These are phyloP conservation scores for Mycena vulgaris DNA, from an alignment of 768 basidiomycete genomes.

Conservation along the genomic window DNA sequence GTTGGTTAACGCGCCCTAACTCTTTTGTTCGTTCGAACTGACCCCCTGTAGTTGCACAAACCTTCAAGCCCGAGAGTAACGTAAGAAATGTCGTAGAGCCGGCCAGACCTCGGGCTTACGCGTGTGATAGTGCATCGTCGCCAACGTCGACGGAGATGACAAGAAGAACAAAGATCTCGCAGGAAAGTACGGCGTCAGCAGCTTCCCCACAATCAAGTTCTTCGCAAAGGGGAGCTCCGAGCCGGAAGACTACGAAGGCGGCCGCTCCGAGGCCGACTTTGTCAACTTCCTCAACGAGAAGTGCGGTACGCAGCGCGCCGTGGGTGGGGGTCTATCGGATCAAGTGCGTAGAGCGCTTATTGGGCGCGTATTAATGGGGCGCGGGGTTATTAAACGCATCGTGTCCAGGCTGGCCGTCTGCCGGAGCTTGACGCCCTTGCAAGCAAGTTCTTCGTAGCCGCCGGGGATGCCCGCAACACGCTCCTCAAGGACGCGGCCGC, in stretches of 20 bases:
- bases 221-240: slow-evolving; percentile 83
- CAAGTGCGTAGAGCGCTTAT: slow-evolving; percentile 57
- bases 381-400: slow-evolving; percentile 22
- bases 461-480: slow-evolving; percentile 68
- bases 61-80: slow-evolving; percentile 83
- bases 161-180: slow-evolving; percentile 82
- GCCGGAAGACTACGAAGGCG: slow-evolving; percentile 77
- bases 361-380: slow-evolving; percentile 19
- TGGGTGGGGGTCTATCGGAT: slow-evolving; percentile 86
- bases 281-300: slow-evolving; percentile 86
- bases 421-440: slow-evolving; percentile 85
- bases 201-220: slow-evolving; percentile 97
- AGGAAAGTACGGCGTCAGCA: slow-evolving; percentile 76
- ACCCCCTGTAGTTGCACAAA: slow-evolving; percentile 72
- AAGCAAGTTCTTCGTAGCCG: slow-evolving; percentile 77
- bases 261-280: slow-evolving; percentile 82
- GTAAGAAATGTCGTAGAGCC: slow-evolving; percentile 57
- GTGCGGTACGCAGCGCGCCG: slow-evolving; percentile 88
- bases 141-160: slow-evolving; percentile 93
- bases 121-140: slow-evolving; percentile 80
- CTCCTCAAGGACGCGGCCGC: slow-evolving; percentile 76
- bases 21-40: slow-evolving; percentile 6
- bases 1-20: slow-evolving; percentile 49
- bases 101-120: slow-evolving; percentile 29
- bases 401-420: slow-evolving; percentile 83